Conservation (phyloP, 1,284 basidiomycete species). For the Moniliophthora roreri region DNA sequence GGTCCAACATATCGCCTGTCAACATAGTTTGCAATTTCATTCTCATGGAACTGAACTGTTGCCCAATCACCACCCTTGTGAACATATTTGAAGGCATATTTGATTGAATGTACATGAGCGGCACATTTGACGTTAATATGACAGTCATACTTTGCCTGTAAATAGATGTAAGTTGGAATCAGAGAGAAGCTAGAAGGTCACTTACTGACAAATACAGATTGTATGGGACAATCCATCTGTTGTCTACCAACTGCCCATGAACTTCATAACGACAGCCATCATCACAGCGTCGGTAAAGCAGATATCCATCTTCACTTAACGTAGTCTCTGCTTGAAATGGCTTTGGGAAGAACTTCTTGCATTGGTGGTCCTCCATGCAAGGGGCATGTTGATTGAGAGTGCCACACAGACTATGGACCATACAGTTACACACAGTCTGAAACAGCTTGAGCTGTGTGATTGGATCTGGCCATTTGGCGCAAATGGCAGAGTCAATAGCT, state of each 20-base stretch:
- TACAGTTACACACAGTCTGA: constrained; percentile 21
- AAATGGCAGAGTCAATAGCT: constrained; percentile 27
- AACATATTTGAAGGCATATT: constrained; percentile 35
- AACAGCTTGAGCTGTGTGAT: constrained; percentile 24
- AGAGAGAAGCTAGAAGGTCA: background rate
- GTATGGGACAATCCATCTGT: constrained; percentile 39
- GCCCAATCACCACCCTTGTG: constrained; percentile 38
- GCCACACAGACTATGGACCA: constrained; percentile 38
- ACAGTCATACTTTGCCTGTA: constrained; percentile 30
- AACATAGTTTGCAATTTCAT: constrained; percentile 32
- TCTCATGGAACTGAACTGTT: constrained; percentile 18
- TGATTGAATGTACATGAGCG: constrained; percentile 18
- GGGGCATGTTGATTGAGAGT: constrained; percentile 18
- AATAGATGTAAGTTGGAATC: background rate
- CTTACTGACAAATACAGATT: constrained; percentile 26
- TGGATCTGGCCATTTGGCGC: constrained; percentile 24
- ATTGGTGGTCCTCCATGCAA: constrained; percentile 34
- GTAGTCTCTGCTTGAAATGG: constrained; percentile 25
- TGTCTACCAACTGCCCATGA: constrained; percentile 18
- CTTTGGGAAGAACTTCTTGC: constrained; percentile 36
- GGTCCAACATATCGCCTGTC: constrained; percentile 32
- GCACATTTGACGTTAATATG: constrained; percentile 46
- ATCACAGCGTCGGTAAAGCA: constrained; percentile 26
- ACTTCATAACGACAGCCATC: constrained; percentile 20
- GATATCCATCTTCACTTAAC: constrained; percentile 32